Percentiles rank a stretch among this genome's conserved stretches.
phyloP scores from a whole-genome alignment of 2,329 filamentous ascomycete genomes.

The Fusarium anguioides region DNA sequence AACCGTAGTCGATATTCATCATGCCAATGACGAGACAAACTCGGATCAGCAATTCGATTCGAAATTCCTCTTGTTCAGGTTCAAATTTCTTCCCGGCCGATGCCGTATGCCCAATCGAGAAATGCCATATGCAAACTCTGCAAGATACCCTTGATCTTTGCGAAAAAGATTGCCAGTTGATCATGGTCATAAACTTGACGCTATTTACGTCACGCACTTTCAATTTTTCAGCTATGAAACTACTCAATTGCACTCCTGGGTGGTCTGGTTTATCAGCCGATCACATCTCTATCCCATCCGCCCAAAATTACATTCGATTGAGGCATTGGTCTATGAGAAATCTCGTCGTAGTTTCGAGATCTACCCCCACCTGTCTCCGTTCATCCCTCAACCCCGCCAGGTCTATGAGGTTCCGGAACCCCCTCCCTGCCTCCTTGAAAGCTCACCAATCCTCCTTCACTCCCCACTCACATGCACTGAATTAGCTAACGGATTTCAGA shows the following conservation, averaged over 20 bases:
- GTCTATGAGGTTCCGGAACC: constrained; percentile 14
- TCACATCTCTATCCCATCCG: not conserved
- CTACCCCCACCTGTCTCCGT: constrained; percentile 21
- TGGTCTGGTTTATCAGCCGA: not conserved
- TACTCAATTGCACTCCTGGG: constrained; percentile 9
- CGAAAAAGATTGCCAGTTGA: not conserved
- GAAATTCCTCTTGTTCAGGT: not conserved
- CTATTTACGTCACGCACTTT: constrained; percentile 2
- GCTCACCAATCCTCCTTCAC: constrained; percentile 12
- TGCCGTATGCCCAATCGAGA: not conserved
- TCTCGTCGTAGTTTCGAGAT: constrained; percentile 18
- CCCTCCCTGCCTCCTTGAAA: not conserved
- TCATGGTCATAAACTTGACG: not conserved
- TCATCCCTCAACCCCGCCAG: constrained; percentile 24
- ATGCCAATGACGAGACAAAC: constrained; percentile 24
- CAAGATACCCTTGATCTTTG: not conserved
- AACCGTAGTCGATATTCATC: constrained; percentile 9
- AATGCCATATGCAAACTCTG: not conserved
- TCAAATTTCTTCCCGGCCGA: not conserved
- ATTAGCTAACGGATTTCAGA: constrained; percentile 3
- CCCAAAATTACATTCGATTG: constrained; percentile 1
- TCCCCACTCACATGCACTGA: constrained; percentile 4
- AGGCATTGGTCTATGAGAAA: not conserved
- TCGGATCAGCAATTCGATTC: constrained; percentile 29
- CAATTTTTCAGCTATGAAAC: not conserved